Conservation (phyloP, 345 rosid genomes). For the Eucalyptus regnans region DNA sequence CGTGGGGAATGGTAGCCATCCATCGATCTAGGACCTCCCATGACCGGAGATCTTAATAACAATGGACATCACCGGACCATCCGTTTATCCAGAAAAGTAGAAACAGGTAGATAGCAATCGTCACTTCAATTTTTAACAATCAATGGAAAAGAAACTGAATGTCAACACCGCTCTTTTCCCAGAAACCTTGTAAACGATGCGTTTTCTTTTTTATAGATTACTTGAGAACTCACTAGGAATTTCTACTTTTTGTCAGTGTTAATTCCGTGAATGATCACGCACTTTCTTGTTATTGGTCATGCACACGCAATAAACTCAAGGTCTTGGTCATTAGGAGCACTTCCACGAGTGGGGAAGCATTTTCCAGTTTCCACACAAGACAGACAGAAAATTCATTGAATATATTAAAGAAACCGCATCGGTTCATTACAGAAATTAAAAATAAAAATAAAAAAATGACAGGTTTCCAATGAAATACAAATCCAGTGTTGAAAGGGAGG, state of each 20-base stretch:
- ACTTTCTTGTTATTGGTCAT: background rate
- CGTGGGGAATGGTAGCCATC: background rate
- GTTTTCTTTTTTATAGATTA: background rate
- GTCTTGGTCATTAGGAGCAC: background rate
- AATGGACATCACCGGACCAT: background rate
- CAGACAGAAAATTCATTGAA: background rate
- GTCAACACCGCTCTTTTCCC: background rate
- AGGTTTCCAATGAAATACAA: background rate
- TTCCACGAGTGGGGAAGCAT: background rate
- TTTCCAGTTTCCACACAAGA: background rate
- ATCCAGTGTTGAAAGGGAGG: background rate
- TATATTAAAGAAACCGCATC: background rate
- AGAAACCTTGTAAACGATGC: background rate
- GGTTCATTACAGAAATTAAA: background rate
- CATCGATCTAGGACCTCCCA: background rate
- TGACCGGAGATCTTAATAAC: background rate
- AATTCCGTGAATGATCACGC: background rate
- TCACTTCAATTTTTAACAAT: background rate
- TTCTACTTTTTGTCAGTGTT: background rate
- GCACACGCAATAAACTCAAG: background rate
- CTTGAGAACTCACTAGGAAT: background rate
- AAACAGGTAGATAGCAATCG: background rate
- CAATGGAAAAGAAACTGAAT: background rate
- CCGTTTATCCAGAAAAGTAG: background rate
- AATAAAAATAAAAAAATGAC: background rate